Percentiles rank a stretch among this genome's conserved stretches.
These are phyloP conservation scores for Chalciporus pseudorubinellus DNA, from an alignment of 768 basidiomycete species.

Conservation along the genomic window DNA sequence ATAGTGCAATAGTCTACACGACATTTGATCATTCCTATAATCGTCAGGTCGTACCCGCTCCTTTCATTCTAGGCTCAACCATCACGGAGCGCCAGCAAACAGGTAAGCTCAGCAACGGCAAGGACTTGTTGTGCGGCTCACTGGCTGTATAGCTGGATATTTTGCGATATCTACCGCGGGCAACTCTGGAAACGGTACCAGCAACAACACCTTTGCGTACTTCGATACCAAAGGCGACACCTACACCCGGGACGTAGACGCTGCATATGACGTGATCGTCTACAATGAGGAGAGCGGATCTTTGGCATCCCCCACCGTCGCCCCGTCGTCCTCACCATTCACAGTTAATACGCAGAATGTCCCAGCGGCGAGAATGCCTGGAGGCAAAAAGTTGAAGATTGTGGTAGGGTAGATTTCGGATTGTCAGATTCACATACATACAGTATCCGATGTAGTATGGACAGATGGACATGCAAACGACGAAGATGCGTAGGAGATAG, in stretches of 20 bases:
- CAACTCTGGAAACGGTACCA: conserved; percentile 66
- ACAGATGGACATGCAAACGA: conserved; percentile 9
- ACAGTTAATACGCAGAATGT: not conserved
- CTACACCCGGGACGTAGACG: conserved; percentile 57
- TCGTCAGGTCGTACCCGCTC: conserved; percentile 54
- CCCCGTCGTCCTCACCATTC: conserved; percentile 10
- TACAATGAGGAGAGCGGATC: conserved; percentile 56
- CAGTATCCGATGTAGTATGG: conserved; percentile 2
- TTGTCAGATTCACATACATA: not conserved
- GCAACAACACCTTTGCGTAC: conserved; percentile 65
- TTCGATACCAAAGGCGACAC: conserved; percentile 59
- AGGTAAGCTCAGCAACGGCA: conserved; percentile 34
- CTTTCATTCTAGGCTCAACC: conserved; percentile 55
- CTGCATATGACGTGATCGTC: conserved; percentile 59
- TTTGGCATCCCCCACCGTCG: conserved; percentile 29
- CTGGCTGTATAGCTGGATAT: conserved; percentile 42
- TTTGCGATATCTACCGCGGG: conserved; percentile 44
- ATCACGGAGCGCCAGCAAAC: conserved; percentile 60
- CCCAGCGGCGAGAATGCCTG: conserved; percentile 35
- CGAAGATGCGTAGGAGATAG: not conserved
- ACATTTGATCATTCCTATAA: conserved; percentile 69
- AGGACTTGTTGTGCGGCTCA: conserved; percentile 1
- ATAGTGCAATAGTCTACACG: conserved; percentile 40
- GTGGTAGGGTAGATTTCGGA: not conserved
- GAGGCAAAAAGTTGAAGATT: conserved; percentile 20